Evolutionary conservation across 768 basidiomycete species (phyloP), one percentile per base, ranked within the genome.

Genomic region (Suillus placidus): DNA sequence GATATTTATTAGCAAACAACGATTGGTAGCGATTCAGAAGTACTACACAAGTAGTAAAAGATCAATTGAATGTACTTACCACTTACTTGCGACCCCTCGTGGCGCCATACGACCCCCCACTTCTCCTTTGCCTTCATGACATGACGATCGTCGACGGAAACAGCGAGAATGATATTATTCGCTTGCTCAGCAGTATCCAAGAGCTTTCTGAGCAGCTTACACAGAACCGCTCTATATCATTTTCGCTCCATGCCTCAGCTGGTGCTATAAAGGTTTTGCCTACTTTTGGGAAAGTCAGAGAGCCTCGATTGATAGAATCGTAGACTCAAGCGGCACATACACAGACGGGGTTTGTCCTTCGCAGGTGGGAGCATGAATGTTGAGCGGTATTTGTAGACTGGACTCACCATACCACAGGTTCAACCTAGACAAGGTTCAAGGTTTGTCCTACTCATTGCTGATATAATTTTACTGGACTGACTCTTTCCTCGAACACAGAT

Each of bases 321-420:
- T 76, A 95, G 94, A 87, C 84, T 16, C 94, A 97, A 78, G 93
- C 96, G 7, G 81, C 93, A 7, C 94, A 98, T 77, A 87, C 91
- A 23, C 92, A 95, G 69, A 92, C 93, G 1, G 96, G 97, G 2
- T 98, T 96, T 77, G 94, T 96, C 10, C 78, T 99, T 49, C 85
- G 96, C 67, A 85, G 90, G 91, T 90, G 68, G 37, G 86, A 55
- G 20, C 32, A 6, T n/a, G 20, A n/a, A 80, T 45, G 26, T 54
- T 63, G 61, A 34, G 43, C 18, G 23, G 40, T 10, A 20, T 60
- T 12, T 30, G 20, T 32, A 60, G 30, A 42, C 12, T 60, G 20
- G 30, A 60, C 58, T 60, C 18, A 60, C 40, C 40, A 12, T 30
- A 40, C 26, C 26, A 30, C 64, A 88, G 95, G 65, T 98, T 92